Base-by-base conservation (phyloP, 2,329 filamentous ascomycete species). In the Alternaria conjuncta region DNA sequence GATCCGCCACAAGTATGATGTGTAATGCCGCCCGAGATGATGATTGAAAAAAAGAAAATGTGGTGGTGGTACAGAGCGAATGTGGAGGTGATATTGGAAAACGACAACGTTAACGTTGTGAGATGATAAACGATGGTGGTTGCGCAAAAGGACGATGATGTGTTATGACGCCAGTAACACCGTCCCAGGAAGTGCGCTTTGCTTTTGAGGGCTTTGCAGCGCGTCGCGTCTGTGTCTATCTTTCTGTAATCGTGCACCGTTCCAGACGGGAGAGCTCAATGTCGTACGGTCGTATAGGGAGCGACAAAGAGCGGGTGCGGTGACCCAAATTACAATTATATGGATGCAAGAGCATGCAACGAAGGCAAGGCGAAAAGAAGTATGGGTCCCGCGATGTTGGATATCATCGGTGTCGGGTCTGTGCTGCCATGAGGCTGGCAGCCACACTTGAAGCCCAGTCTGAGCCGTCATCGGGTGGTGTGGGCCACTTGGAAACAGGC, bases 391-490 rank as follows among this genome's bases (percentile, higher is more conserved):
- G 53, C 57, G 55, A 60, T 57, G 54, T 54, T 43, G 51, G 41
- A 55, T 47, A 73, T 73, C 65, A 79, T 69, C 79, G 77, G 59
- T 80, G 79, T 57, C 72, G 71, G 53, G 76, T 77, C 64, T 80
- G 78, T 9, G 79, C 78, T 23, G 76, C 76, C 65, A 80, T 72
- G 20, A 81, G 94, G 81, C 91, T 94, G 6, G 92, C 91, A 11
- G 93, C 89, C 28, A 93, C 92, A 45, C 92, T 90, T 9, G 91
- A 89, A 18, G 91, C 93, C 95, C 94, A 98, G 78, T 97, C 94
- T 43, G 56, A 58, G 67, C 90, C 90, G 73, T 97, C 94, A 75
- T 97, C 94, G 71, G 96, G 95, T 21, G 96, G 96, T 15, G 96
- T 98, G 4, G 94, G 95, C 91, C 94, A 97, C 82, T 97, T 96